Evolutionary conservation across 495 filamentous ascomycete genomes (phyloP).

Genomic region (Lineolata rhizophorae): DNA sequence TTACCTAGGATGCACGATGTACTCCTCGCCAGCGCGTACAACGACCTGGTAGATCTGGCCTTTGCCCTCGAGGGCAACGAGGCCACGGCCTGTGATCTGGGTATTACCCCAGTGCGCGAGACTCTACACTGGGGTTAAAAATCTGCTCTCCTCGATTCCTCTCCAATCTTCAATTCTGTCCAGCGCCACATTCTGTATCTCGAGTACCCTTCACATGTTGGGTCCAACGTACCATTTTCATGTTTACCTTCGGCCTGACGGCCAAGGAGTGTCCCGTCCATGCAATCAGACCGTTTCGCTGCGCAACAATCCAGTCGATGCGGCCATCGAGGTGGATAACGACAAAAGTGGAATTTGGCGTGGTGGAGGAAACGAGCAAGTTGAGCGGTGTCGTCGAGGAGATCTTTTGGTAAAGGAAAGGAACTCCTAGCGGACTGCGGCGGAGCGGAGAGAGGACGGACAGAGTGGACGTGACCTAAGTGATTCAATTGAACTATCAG

Average conservation of each 20-base stretch:
- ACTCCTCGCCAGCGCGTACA: constrained; percentile 59
- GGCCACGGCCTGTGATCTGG: constrained; percentile 61
- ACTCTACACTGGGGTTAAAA: constrained; percentile 34
- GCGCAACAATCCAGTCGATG: constrained; percentile 86
- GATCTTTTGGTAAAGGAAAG: constrained; percentile 87
- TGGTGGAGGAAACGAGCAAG: constrained; percentile 68
- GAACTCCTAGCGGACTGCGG: constrained; percentile 56
- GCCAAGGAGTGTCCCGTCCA: constrained; percentile 85
- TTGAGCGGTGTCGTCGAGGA: constrained; percentile 69
- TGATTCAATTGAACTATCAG: constrained; percentile 16
- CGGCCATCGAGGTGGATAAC: constrained; percentile 80
- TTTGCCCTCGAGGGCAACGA: constrained; percentile 61
- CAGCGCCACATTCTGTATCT: too few species aligned
- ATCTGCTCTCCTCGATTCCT: too few species aligned
- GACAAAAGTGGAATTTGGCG: constrained; percentile 60
- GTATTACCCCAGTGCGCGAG: constrained; percentile 83
- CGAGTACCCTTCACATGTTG: constrained; percentile 4
- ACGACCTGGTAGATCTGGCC: constrained; percentile 73
- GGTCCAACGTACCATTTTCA: constrained; percentile 34
- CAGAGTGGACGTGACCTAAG: constrained; percentile 55
- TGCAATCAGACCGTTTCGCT: constrained; percentile 65
- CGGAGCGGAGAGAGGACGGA: constrained; percentile 67
- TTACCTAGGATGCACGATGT: constrained; percentile 62
- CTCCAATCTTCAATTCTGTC: too few species aligned
- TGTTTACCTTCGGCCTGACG: constrained; percentile 51